Evolutionary conservation across 2,329 filamentous ascomycete genomes (phyloP).

Genomic region (Polytolypa hystricis): DNA sequence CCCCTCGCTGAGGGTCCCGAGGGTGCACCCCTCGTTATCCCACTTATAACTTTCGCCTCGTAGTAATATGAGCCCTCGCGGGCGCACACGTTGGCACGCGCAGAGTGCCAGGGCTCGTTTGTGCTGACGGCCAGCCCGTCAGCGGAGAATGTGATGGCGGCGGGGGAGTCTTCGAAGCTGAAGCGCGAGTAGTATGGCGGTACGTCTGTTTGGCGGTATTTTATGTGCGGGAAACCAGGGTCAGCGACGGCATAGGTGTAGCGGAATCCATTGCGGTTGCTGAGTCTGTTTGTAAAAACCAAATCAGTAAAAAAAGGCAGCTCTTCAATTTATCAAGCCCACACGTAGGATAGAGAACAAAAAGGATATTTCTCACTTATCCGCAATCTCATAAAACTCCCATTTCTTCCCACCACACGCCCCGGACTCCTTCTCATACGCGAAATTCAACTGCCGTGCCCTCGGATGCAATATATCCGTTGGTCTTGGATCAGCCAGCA

Average conservation of each 20-base stretch:
- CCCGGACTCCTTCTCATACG: slow-evolving; percentile 25
- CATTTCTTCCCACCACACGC: slow-evolving; percentile 25
- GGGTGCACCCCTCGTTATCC: slow-evolving; percentile 32
- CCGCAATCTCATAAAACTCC: slow-evolving; percentile 34
- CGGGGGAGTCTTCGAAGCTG: slow-evolving; percentile 84
- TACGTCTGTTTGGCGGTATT: slow-evolving; percentile 80
- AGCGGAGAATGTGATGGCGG: slow-evolving; percentile 71
- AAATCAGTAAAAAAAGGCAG: not conserved
- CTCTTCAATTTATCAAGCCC: not conserved
- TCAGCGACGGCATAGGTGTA: slow-evolving; percentile 89
- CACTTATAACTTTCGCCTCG: slow-evolving; percentile 80
- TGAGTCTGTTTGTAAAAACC: slow-evolving; percentile 30
- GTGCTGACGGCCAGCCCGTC: slow-evolving; percentile 70
- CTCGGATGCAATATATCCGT: slow-evolving; percentile 29
- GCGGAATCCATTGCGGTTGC: slow-evolving; percentile 63
- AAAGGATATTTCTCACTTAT: slow-evolving; percentile 18
- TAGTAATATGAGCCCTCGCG: slow-evolving; percentile 88
- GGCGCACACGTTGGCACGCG: slow-evolving; percentile 79
- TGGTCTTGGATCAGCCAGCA: slow-evolving; percentile 28
- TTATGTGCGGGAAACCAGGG: slow-evolving; percentile 75
- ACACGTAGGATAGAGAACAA: not conserved
- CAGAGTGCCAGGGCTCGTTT: slow-evolving; percentile 85
- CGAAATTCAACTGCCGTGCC: slow-evolving; percentile 29
- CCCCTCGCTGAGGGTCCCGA: slow-evolving; percentile 23
- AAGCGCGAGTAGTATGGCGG: slow-evolving; percentile 74